These are phyloP conservation scores for Smithsoniella earleae DNA, from an alignment of 163 green algal genomes.

Conservation along the genomic window DNA sequence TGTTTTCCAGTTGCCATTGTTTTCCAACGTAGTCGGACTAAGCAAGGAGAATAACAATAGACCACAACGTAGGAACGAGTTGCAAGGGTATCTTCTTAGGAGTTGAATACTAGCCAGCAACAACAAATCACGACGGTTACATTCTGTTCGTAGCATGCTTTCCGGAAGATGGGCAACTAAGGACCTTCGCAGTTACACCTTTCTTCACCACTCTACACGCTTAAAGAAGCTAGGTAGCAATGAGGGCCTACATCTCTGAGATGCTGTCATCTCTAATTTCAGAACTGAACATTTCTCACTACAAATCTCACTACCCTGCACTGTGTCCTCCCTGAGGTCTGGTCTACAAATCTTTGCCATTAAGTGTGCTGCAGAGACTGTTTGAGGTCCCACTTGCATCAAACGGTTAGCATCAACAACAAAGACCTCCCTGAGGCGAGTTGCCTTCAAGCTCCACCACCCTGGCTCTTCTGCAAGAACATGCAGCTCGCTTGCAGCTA, in stretches of 20 bases:
- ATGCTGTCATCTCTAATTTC: constrained; percentile 9
- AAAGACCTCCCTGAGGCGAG: neutral
- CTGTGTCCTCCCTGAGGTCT: neutral
- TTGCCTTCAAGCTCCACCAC: neutral
- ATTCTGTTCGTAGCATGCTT: too few relatives aligned
- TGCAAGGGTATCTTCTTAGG: too few relatives aligned
- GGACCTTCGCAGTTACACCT: too few relatives aligned
- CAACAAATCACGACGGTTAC: too few relatives aligned
- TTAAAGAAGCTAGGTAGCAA: constrained; percentile 22
- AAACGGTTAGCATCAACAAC: neutral
- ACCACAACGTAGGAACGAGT: too few relatives aligned
- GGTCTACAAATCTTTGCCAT: neutral
- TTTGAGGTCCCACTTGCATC: neutral
- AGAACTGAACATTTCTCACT: neutral
- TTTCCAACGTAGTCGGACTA: too few relatives aligned
- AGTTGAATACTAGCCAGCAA: too few relatives aligned
- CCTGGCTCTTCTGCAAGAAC: constrained; percentile 7
- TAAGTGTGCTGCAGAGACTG: neutral
- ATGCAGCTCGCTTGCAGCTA: neutral
- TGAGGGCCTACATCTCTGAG: constrained; percentile 15
- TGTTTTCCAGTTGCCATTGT: too few relatives aligned
- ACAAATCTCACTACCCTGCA: neutral
- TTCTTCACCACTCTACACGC: neutral
- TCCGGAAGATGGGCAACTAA: too few relatives aligned
- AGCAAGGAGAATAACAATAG: too few relatives aligned